Evolutionary conservation across 2,329 filamentous ascomycete genomes (phyloP), one percentile per base, ranked within the genome.

Genomic region (Coniella lustricola): DNA sequence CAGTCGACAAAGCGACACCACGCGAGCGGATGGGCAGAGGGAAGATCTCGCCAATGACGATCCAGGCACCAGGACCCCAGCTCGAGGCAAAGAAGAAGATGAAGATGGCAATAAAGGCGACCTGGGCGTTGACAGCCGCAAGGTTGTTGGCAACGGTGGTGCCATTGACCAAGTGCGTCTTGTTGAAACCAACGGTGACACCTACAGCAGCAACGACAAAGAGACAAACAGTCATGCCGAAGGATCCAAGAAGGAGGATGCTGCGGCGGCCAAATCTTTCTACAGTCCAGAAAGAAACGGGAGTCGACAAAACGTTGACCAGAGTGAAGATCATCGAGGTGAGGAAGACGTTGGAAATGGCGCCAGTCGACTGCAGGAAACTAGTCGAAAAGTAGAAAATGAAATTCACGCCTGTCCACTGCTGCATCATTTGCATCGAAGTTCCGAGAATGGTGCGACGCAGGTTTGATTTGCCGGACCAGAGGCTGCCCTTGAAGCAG

Each of bases 51-150:
- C 89, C 89, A 60, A 93, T 90, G 58, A 94, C 78, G 46, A 85
- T 80, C 85, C 85, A 90, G 46, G 85, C 78, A 43, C 81, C 84
- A 7, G 88, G 87, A 46, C 89, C 89, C 89, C 88, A 95, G 55
- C 89, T 95, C 50, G 79, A 82, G 52, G 89, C 89, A 66, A 95
- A 95, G 77, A 85, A 91, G 77, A 88, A 90, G 75, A 95, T 90
- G 77, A 90, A 93, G 73, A 95, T 83, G 71, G 83, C 85, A 63
- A 93, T 93, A 72, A 94, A 93, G 53, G 87, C 81, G 56, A 95
- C 89, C 75, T 90, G 83, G 43, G 85, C 80, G 57, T 78, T 74
- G 59, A 78, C 75, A 31, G 81, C 82, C 2, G 70, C 55, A 52
- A 74, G 68, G 65, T 83, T 79, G 68, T 76, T 45, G 60, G 73